phyloP scores from a whole-genome alignment of 169 alveolate genomes.

The Theileria sp. region DNA sequence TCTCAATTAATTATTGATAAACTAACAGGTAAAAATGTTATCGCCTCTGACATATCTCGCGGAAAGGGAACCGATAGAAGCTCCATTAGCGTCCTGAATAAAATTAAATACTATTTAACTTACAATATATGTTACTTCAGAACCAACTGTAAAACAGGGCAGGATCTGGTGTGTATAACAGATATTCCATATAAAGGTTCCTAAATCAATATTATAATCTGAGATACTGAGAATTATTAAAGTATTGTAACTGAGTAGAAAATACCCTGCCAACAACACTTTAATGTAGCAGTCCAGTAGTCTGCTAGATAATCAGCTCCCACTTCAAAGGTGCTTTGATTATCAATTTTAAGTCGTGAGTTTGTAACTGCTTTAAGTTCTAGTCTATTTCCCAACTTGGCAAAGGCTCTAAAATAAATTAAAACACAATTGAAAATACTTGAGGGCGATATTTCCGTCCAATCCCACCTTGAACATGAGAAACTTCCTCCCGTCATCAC shows the following conservation, averaged over 20 bases:
- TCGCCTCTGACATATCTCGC: slow-evolving; percentile 80
- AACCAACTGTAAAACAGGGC: slow-evolving; percentile 82
- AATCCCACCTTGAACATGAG: slow-evolving; percentile 79
- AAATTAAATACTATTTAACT: not conserved
- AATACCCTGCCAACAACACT: slow-evolving; percentile 84
- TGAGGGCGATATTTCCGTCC: slow-evolving; percentile 82
- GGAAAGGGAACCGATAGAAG: slow-evolving; percentile 85
- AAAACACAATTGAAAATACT: slow-evolving; percentile 26
- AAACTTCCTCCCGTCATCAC: slow-evolving; percentile 76
- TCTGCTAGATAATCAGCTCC: slow-evolving; percentile 81
- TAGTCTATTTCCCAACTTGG: slow-evolving; percentile 59
- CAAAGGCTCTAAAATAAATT: slow-evolving; percentile 47
- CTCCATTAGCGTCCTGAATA: slow-evolving; percentile 76
- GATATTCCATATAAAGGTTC: slow-evolving; percentile 84
- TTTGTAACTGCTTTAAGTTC: slow-evolving; percentile 81
- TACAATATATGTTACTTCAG: slow-evolving; percentile 84
- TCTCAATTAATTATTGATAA: slow-evolving; percentile 14
- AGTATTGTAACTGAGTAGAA: not conserved
- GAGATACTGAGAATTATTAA: not conserved
- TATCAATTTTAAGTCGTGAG: slow-evolving; percentile 77
- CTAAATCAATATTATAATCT: slow-evolving; percentile 36
- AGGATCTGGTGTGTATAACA: slow-evolving; percentile 82
- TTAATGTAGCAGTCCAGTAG: slow-evolving; percentile 78
- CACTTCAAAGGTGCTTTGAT: slow-evolving; percentile 82
- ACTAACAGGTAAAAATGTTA: slow-evolving; percentile 64